Percentiles rank a stretch among this genome's conserved stretches.
Conservation (phyloP, 1,284 basidiomycete genomes). For the Sanghuangporus weigelae region DNA sequence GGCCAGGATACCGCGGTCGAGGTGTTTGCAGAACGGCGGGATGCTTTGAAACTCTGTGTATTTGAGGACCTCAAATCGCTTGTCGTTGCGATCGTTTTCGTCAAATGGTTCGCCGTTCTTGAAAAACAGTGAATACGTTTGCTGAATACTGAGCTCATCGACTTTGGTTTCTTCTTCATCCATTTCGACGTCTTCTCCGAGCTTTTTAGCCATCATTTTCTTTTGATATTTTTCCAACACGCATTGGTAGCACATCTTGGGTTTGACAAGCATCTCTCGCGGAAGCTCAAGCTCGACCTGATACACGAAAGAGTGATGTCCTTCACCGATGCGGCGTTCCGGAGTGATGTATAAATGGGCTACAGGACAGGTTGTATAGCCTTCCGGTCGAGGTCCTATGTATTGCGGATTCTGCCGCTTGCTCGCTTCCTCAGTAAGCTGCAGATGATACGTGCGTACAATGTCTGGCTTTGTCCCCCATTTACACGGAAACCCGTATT, state of each 20-base stretch:
- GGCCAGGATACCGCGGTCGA: not conserved
- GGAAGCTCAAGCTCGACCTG: conserved; percentile 25
- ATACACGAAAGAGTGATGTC: conserved; percentile 26
- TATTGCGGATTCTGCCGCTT: conserved; percentile 3
- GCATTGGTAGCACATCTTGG: conserved; percentile 16
- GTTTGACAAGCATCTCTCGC: conserved; percentile 19
- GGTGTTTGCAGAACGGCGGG: conserved; percentile 15
- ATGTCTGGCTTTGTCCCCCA: conserved; percentile 15
- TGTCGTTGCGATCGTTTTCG: conserved; percentile 5
- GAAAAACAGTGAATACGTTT: conserved; percentile 3
- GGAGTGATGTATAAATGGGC: conserved; percentile 26
- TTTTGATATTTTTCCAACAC: conserved; percentile 3
- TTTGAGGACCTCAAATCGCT: not conserved
- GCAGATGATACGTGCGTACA: conserved; percentile 18
- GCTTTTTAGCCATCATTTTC: not conserved
- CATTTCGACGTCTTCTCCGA: not conserved
- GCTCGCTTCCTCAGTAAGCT: conserved; percentile 12
- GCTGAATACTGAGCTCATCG: not conserved
- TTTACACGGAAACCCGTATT: not conserved
- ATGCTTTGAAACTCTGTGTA: not conserved
- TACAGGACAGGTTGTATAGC: conserved; percentile 10
- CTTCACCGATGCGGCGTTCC: conserved; percentile 19
- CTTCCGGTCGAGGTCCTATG: conserved; percentile 1
- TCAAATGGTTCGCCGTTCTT: conserved; percentile 9
- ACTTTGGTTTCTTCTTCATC: not conserved